Evolutionary conservation across 23 red algal species (phyloP).

Genomic region (Chondrus crispus): DNA sequence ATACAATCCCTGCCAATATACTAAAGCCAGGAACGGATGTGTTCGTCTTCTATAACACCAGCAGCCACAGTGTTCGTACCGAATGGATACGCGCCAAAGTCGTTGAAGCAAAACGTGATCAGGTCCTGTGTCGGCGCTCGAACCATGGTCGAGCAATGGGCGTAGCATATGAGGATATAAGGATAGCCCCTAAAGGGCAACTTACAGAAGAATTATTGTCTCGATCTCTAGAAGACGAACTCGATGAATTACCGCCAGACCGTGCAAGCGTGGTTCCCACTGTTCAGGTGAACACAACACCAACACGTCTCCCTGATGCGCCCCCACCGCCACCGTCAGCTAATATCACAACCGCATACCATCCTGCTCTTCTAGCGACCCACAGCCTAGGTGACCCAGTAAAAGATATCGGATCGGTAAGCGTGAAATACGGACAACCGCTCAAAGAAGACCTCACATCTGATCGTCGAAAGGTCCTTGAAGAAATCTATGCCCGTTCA

Average conservation of each 20-base stretch:
- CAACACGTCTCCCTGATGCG: neutral
- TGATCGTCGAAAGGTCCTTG: neutral
- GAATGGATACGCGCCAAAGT: neutral
- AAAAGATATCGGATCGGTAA: neutral
- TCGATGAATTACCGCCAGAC: neutral
- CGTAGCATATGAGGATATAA: neutral
- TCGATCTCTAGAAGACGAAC: neutral
- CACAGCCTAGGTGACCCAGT: neutral
- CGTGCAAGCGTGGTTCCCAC: neutral
- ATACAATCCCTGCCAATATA: neutral
- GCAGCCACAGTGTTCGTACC: neutral
- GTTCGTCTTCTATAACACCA: neutral
- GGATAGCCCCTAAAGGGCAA: neutral
- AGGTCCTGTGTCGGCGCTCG: neutral
- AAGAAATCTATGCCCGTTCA: neutral
- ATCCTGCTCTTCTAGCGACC: neutral
- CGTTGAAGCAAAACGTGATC: neutral
- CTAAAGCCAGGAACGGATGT: neutral
- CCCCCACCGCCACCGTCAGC: neutral
- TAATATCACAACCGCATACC: neutral
- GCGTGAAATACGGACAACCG: neutral
- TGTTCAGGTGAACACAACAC: neutral
- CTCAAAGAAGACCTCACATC: neutral
- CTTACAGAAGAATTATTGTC: neutral
- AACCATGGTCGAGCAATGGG: neutral